Base-by-base conservation (phyloP, 176 grass and related monocot genomes). In the Carex cristatella region DNA sequence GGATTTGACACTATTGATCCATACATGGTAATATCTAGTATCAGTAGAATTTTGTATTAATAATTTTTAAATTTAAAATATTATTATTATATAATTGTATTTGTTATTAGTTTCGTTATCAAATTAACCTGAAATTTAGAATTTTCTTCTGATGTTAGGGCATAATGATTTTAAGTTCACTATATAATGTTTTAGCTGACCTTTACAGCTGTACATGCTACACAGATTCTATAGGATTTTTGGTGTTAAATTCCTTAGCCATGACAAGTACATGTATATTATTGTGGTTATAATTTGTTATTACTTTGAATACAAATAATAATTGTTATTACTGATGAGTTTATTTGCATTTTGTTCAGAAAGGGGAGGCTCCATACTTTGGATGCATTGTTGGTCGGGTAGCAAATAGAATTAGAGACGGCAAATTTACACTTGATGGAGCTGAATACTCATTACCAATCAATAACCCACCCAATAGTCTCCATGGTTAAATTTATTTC, bases 381-480 rank as follows among this genome's bases (percentile, higher is more conserved):
- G 95, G 92, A n/a, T 94, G 95, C 81, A 94, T 98, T 78, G 95
- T 98, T 88, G 92, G 92, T 30, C 89, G 91, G 37, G 92, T 98
- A 37, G 95, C 95, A 72, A 98, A 94, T 75, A 94, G 95, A 86
- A 98, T 98, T 74, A 91, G 89, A 70, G 31, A 88, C 23, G 89
- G 92, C 5, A 91, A 89, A 72, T 98, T 93, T 75, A 88, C 40
- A 59, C 64, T 98, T 2, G 79, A 90, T 0, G 92, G 88, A 68
- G 87, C 89, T 37, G 84, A 93, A 57, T 83, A 94, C 84, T 91
- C 91, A 10, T 90, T 94, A 54, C 80, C 89, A 28, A 86, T 98
- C 55, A 98, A 98, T 84, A 91, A 98, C 1, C 71, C 71, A 82
- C 89, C 92, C 3, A 91, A 98, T 84, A 93, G 89, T 84, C 95